These are phyloP conservation scores for Saccharum hybrid DNA, from an alignment of 202 grass and related monocot genomes.

Conservation along the genomic window DNA sequence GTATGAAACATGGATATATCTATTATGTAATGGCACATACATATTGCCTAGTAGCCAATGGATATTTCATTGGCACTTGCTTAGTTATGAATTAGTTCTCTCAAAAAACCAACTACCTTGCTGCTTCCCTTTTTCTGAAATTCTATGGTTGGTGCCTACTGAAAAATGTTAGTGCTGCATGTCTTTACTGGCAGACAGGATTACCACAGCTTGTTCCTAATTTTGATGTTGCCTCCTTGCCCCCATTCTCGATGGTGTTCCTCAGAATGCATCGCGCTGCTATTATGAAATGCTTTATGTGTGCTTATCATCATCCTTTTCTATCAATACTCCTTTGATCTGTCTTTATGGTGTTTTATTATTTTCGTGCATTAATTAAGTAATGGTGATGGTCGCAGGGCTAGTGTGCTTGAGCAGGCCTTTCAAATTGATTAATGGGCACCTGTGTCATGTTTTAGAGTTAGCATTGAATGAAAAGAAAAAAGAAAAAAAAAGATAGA, in stretches of 20 bases:
- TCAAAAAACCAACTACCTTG: slow-evolving; percentile 7
- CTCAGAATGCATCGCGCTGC: background rate
- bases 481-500: slow-evolving; percentile 14
- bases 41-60: slow-evolving; percentile 6
- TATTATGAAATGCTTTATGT: slow-evolving; percentile 16
- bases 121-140: background rate
- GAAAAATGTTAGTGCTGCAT: slow-evolving; percentile 4
- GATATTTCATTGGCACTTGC: background rate
- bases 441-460: slow-evolving; percentile 29
- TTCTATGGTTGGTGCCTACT: slow-evolving; percentile 13
- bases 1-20: background rate
- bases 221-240: slow-evolving; percentile 20
- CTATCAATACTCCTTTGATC: slow-evolving; percentile 24
- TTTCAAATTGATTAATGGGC: slow-evolving; percentile 46
- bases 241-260: slow-evolving; percentile 1
- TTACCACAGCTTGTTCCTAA: slow-evolving; percentile 2
- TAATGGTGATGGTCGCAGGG: slow-evolving; percentile 67
- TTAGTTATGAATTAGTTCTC: slow-evolving; percentile 5
- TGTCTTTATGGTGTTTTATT: slow-evolving; percentile 19
- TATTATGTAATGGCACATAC: background rate
- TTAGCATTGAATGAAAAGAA: slow-evolving; percentile 43
- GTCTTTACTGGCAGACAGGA: background rate
- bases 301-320: slow-evolving; percentile 22
- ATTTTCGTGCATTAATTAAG: slow-evolving; percentile 50
- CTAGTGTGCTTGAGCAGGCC: slow-evolving; percentile 50